Evolutionary conservation across 441 rosid species (phyloP).

Genomic region (Populus hybrid): DNA sequence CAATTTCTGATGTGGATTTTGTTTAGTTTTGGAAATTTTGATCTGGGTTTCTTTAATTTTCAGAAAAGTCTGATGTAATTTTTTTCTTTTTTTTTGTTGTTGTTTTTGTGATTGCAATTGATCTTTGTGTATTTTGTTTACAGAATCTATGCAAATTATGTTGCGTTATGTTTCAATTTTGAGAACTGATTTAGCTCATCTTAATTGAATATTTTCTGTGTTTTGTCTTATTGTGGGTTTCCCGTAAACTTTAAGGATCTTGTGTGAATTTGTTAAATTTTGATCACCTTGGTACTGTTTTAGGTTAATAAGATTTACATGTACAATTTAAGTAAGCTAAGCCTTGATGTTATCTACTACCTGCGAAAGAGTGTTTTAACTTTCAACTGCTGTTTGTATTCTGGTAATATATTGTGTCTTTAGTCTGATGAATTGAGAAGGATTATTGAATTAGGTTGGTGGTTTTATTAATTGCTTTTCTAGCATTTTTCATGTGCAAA

Average conservation of each 20-base stretch:
- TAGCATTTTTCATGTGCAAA: neutral
- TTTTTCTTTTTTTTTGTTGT: neutral
- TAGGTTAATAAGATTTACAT: neutral
- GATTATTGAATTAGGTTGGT: neutral
- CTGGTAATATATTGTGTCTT: neutral
- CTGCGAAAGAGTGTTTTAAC: neutral
- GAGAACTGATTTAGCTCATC: neutral
- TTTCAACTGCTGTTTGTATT: neutral
- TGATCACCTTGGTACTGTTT: neutral
- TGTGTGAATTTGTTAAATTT: neutral
- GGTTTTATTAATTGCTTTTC: neutral
- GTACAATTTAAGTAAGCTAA: neutral
- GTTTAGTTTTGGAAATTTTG: constrained; percentile 6
- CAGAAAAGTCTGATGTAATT: neutral
- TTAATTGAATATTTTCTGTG: neutral
- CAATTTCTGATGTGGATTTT: constrained; percentile 21
- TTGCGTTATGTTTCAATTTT: neutral
- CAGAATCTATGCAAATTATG: neutral
- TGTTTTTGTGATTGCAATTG: neutral
- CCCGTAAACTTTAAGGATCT: constrained; percentile 8
- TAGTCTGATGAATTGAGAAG: neutral
- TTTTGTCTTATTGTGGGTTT: constrained; percentile 13
- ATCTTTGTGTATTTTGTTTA: no score
- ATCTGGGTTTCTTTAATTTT: neutral
- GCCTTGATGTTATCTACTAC: neutral